A percentile compares a stretch with the other conserved stretches of the same genome.
phyloP scores from a whole-genome alignment of 75 land plant genomes.

The Sequoia sempervirens region DNA sequence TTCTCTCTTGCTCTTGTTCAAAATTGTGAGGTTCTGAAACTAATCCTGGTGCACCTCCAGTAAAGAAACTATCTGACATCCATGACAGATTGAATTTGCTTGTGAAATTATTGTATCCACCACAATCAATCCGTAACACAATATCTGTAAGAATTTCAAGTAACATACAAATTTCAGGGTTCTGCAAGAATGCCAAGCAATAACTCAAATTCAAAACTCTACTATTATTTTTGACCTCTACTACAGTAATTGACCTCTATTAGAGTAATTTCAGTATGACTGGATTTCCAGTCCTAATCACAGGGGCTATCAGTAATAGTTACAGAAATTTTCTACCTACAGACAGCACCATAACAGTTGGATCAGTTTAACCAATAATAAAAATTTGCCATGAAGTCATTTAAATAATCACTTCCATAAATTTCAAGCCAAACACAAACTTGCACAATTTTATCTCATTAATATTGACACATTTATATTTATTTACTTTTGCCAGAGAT shows the following conservation, averaged over 20 bases:
- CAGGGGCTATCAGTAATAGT: not conserved
- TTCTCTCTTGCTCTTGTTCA: slow-evolving; percentile 45
- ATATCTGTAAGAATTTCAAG: slow-evolving; percentile 19
- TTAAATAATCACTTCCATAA: not conserved
- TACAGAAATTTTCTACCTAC: not conserved
- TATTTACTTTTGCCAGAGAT: not conserved
- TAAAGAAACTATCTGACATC: slow-evolving; percentile 74
- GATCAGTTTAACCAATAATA: not conserved
- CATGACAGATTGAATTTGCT: slow-evolving; percentile 58
- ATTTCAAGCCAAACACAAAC: not conserved
- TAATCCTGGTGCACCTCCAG: slow-evolving; percentile 54
- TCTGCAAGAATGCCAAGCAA: not conserved
- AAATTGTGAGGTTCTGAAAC: slow-evolving; percentile 77
- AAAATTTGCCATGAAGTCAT: not conserved
- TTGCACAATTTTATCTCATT: not conserved
- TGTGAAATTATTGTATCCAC: slow-evolving; percentile 61
- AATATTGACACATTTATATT: not conserved
- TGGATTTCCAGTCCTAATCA: not conserved
- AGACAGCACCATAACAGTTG: not conserved
- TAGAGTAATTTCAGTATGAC: not conserved
- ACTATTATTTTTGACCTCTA: not conserved
- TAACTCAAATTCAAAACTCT: not conserved
- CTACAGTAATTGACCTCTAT: not conserved
- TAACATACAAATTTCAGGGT: not conserved
- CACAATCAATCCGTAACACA: slow-evolving; percentile 75